Percentiles rank a stretch among this genome's conserved stretches.
Evolutionary conservation across 495 filamentous ascomycete species (phyloP).

Genomic region (Sordaria brevicollis): DNA sequence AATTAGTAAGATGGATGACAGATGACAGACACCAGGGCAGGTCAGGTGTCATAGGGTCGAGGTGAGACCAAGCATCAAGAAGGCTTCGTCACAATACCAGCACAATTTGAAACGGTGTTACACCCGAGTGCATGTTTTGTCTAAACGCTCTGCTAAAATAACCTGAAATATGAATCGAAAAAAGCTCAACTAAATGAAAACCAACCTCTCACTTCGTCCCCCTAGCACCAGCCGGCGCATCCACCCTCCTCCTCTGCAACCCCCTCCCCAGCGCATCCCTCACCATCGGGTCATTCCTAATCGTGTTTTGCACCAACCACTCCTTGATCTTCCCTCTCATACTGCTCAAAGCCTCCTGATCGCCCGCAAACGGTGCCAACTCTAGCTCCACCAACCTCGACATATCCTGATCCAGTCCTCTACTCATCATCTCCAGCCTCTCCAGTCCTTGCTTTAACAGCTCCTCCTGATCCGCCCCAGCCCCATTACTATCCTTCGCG

Average conservation of each 20-base stretch:
- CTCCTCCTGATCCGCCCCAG: conserved; percentile 24
- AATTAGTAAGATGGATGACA: neutral
- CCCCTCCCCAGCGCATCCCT: conserved; percentile 59
- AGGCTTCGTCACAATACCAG: neutral
- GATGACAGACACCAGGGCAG: neutral
- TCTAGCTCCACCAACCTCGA: conserved; percentile 62
- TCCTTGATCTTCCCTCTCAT: conserved; percentile 61
- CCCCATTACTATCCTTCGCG: conserved; percentile 2
- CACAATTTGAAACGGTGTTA: neutral
- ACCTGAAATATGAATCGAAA: neutral
- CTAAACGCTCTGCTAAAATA: neutral
- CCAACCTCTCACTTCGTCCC: conserved; percentile 32
- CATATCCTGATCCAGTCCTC: conserved; percentile 54
- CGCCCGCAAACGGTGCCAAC: conserved; percentile 70
- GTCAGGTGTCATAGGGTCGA: neutral
- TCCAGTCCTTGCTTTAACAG: conserved; percentile 40
- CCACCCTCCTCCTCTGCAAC: conserved; percentile 45
- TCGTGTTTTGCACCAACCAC: conserved; percentile 66
- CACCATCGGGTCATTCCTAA: conserved; percentile 63
- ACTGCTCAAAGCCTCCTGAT: conserved; percentile 47
- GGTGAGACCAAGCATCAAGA: neutral
- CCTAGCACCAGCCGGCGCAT: conserved; percentile 45
- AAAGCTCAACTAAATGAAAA: neutral
- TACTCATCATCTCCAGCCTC: conserved; percentile 42
- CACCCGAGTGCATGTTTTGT: neutral